Conservation (phyloP, 768 basidiomycete species). For the Peribolospora kevripleyi region DNA sequence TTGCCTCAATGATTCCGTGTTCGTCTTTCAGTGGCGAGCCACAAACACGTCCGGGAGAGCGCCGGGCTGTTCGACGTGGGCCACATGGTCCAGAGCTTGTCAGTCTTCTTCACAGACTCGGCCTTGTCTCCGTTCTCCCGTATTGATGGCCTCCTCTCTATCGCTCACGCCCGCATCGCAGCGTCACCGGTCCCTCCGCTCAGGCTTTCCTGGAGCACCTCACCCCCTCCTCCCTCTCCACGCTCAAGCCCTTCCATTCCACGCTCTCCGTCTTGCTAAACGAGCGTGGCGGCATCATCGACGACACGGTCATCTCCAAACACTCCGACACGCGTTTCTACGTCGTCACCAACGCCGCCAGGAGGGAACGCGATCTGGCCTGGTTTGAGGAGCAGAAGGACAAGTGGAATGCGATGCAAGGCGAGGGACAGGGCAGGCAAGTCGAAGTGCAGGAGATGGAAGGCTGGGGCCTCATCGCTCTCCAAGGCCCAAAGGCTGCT, state of each 20-base stretch:
- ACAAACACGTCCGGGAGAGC: conserved; percentile 57
- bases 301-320: conserved; percentile 69
- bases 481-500: conserved; percentile 76
- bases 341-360: conserved; percentile 85
- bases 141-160: background rate
- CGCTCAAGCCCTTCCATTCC: conserved; percentile 46
- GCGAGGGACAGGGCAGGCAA: conserved; percentile 19
- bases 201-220: conserved; percentile 69
- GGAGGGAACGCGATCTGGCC: conserved; percentile 51
- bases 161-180: conserved; percentile 15
- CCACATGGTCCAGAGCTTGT: conserved; percentile 93
- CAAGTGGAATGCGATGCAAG: conserved; percentile 48
- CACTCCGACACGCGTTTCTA: conserved; percentile 60
- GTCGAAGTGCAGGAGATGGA: conserved; percentile 65
- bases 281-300: conserved; percentile 74
- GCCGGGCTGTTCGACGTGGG: conserved; percentile 89
- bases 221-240: conserved; percentile 53
- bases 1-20: no score
- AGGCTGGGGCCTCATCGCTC: conserved; percentile 62
- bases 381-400: conserved; percentile 46
- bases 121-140: background rate
- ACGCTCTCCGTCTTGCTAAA: conserved; percentile 78
- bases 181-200: conserved; percentile 56
- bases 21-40: conserved; percentile 43
- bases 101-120: conserved; percentile 10